Evolutionary conservation across 83 land plant species (phyloP), one percentile per base, ranked within the genome.

Genomic region (Picea abies): DNA sequence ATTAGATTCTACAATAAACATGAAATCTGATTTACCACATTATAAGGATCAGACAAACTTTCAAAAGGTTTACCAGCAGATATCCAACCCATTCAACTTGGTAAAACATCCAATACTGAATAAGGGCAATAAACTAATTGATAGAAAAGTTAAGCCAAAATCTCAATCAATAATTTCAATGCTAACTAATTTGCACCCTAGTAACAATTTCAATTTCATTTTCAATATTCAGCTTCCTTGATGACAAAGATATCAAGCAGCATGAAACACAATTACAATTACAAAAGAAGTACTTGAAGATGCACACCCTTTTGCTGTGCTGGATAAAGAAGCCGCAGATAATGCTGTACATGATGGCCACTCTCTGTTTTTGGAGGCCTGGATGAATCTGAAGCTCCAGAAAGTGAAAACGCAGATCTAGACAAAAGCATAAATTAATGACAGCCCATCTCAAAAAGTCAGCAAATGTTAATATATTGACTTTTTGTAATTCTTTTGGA

Each of bases 281-380:
- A 39, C 76, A 71, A 71, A 71, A 16, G 22, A 15, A 72, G 52
- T 72, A 17, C 76, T 41, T n/a, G 11, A 72, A 37, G 12, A 44
- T 72, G 56, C 10, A 41, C 41, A 41, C 26, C 56, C 49, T 39
- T 72, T 72, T 14, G n/a, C 76, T 41, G 49, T 72, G 56, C 56
- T 7, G 16, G 52, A 72, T n/a, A 69, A 72, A n/a, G n/a, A n/a
- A 49, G 52, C 76, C n/a, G 17, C 76, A 72, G 56, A n/a, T 49
- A 72, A 47, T 72, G 76, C 56, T 72, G 56, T 72, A 41, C 76
- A 72, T 10, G n/a, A 72, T 72, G 76, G 76, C 76, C 23, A 19
- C 52, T 3, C 52, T 0, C 23, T 39, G 76, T 49, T n/a, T 41
- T 72, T 9, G 52, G 52, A 72, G 76, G 76, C 76, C 49, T 72